Base-by-base conservation (phyloP, 1,139 yeast species). In the Martiniozyma asiatica region DNA sequence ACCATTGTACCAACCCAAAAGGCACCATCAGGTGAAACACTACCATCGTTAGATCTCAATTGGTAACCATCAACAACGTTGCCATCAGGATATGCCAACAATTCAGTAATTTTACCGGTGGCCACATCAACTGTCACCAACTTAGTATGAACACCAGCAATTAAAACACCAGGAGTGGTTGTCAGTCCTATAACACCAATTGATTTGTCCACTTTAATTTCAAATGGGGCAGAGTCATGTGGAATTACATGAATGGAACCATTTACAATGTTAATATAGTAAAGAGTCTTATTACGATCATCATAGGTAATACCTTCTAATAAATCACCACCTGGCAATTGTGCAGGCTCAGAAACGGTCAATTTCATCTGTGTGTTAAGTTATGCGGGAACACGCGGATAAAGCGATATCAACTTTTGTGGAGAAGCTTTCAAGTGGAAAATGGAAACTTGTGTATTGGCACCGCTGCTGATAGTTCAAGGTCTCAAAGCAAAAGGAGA, bases 1-100 rank as follows among this genome's bases (percentile, higher is more conserved):
- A 75, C 75, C 85, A 79, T 78, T n/a, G 79, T 61, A 2, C 89
- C 89, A 32, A 77, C 64, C 69, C 79, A 75, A 32, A 78, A 62
- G 39, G 73, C 63, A 0, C 89, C 87, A 52, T 70, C 59, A 2
- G 78, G 76, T 33, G 77, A 79, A 27, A 78, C 63, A 29, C 70
- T 67, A 0, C 87, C 89, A 46, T 79, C 92, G 43, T 79, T 79
- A 13, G 85, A 73, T 45, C 92, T 61, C 44, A 75, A 52, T 24
- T 65, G 56, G 12, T 40, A 39, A 2, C 45, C 50, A 9, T 38
- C 27, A 8, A 30, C 31, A 13, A 38, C 27, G 15, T 51, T 50
- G 16, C 45, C 43, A 29, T 51, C 35, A 4, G 76, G 69, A 44
- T 65, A 77, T 28, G 54, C 44, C 25, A 61, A 50, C 23, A 68